Conservation (phyloP, 345 rosid genomes). For the Geranium brycei region DNA sequence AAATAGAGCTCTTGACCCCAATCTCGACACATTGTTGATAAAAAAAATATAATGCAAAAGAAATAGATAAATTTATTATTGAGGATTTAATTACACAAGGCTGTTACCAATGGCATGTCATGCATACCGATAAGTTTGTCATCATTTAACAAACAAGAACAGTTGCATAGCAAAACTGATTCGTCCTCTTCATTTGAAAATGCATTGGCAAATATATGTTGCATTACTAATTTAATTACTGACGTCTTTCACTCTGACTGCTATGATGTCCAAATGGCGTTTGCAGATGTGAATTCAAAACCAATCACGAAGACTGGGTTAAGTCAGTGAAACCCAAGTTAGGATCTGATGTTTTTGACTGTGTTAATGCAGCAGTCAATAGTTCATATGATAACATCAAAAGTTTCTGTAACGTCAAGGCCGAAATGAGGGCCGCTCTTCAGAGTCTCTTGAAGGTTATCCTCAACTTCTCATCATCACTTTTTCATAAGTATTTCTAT, state of each 20-base stretch:
- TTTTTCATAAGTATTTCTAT: not conserved
- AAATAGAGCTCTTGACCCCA: not conserved
- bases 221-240: not conserved
- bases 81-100: not conserved
- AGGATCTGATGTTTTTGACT: conserved; percentile 42
- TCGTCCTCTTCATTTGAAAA: not conserved
- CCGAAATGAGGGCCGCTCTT: conserved; percentile 63
- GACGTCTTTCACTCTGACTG: conserved; percentile 2
- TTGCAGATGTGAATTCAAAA: conserved; percentile 70
- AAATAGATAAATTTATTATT: too few relatives aligned
- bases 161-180: not conserved
- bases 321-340: conserved; percentile 58
- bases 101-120: not conserved
- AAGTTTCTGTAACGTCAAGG: conserved; percentile 52
- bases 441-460: conserved; percentile 70
- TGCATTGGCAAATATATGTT: not conserved
- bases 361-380: conserved; percentile 44
- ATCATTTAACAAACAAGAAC: too few relatives aligned
- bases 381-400: conserved; percentile 39
- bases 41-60: not conserved
- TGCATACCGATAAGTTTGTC: not conserved
- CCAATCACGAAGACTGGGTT: conserved; percentile 84
- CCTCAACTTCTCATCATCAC: not conserved
- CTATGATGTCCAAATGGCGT: conserved; percentile 4
- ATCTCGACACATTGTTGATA: not conserved